Base-by-base conservation (phyloP, 176 grass and related monocot species). In the Carex scoparia region DNA sequence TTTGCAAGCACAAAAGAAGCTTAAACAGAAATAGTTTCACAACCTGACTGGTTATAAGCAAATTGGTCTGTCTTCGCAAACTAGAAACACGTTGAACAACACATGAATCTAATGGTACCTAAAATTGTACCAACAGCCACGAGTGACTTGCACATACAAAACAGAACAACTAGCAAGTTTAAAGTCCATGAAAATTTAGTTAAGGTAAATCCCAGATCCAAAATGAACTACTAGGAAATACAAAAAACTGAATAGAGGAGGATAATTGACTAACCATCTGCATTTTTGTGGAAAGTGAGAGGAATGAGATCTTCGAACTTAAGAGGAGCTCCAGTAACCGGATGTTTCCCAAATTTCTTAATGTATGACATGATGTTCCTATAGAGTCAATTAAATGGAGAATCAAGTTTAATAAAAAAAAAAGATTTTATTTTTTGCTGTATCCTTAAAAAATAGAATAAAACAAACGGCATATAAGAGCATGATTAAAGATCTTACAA, bases 291-390 rank as follows among this genome's bases (percentile, higher is more conserved):
- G 77, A 94, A 94, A 4, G 65, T 93, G 63, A 98, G 93, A 87
- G 93, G 91, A 83, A 98, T 89, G 7, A 98, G 87, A 87, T 93
- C 93, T 84, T 93, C 95, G 46, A 93, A 88, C 86, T 90, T 98
- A 32, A 98, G 86, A 16, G 83, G 51, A 77, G 63, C 68, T 85
- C 95, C 95, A 1, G 85, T 93, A 61, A 98, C 92, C 0, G 93
- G 95, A 93, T 98, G 89, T 81, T 90, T 98, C 32, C 93, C 89
- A 11, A 93, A 98, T 44, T 98, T 98, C 37, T 89, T 94, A 70
- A 98, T 93, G 71, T 98, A 98, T 54, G 95, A 87, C 64, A 98
- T 72, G 87, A 98, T 98, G 86, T 89, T 94, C 95, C 95, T 98
- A 82, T 16, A 92, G 55, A 62, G 9, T 84, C 51, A 87, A 79